Percentiles rank a stretch among this genome's conserved stretches.
Evolutionary conservation across 148 eudicot genomes (phyloP).

Genomic region (Gaultheria prostrata): DNA sequence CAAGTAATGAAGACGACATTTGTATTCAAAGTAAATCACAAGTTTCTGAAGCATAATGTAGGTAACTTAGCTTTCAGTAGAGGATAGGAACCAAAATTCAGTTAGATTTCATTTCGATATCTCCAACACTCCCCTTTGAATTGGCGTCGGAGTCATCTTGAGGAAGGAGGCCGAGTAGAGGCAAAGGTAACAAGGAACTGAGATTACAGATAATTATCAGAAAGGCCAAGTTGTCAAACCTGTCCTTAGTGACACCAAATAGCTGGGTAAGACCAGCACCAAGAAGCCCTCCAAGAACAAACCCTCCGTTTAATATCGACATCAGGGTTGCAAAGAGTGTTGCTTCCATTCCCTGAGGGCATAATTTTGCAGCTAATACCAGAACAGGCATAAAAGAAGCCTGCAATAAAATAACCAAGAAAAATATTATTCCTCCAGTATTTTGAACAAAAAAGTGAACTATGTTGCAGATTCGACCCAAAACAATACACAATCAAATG

Average conservation of each 20-base stretch:
- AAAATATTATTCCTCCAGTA: neutral
- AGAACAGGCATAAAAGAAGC: conserved; percentile 98
- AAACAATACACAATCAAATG: neutral
- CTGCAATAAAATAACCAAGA: conserved; percentile 34
- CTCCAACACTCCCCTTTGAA: conserved; percentile 40
- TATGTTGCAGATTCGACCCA: neutral
- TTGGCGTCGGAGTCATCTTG: conserved; percentile 41
- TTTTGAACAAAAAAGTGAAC: neutral
- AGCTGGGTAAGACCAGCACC: conserved; percentile 92
- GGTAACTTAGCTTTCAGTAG: neutral
- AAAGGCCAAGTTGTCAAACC: conserved; percentile 63
- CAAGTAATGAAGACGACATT: neutral
- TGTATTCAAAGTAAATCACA: neutral
- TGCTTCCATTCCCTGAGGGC: conserved; percentile 97
- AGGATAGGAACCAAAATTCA: conserved; percentile 24
- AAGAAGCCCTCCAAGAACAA: conserved; percentile 80
- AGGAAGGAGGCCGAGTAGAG: conserved; percentile 80
- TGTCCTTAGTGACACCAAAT: conserved; percentile 84
- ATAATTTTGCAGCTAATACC: conserved; percentile 85
- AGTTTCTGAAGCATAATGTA: neutral
- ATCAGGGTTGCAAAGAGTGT: conserved; percentile 97
- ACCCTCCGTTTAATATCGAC: conserved; percentile 91
- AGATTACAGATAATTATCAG: conserved; percentile 86
- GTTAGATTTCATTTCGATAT: conserved; percentile 70
- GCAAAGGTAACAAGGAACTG: conserved; percentile 88